Percentiles rank a stretch among this genome's conserved stretches.
phyloP scores from a whole-genome alignment of 2,329 filamentous ascomycete species.

The Fusarium sp. region DNA sequence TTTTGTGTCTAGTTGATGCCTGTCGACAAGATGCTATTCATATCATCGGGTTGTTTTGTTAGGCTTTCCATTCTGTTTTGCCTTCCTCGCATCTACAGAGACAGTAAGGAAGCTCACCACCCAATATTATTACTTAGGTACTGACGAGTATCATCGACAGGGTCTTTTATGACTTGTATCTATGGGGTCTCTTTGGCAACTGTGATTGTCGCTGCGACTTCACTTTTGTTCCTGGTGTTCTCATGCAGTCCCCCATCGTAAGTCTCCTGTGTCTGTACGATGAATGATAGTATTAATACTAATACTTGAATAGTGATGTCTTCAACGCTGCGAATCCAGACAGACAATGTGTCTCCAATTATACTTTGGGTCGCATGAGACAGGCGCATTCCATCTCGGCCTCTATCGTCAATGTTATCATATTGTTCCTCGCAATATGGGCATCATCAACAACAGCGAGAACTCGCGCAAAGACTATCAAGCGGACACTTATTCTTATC shows the following conservation, averaged over 20 bases:
- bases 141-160: neutral
- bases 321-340: constrained; percentile 28
- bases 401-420: constrained; percentile 50
- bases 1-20: constrained; percentile 19
- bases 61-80: constrained; percentile 40
- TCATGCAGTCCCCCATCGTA: constrained; percentile 39
- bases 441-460: constrained; percentile 52
- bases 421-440: constrained; percentile 53
- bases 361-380: constrained; percentile 47
- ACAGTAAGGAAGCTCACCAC: constrained; percentile 18
- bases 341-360: constrained; percentile 30
- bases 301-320: constrained; percentile 25
- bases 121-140: neutral
- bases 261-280: neutral
- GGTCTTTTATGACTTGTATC: constrained; percentile 25
- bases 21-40: constrained; percentile 35
- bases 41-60: constrained; percentile 36
- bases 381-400: constrained; percentile 48
- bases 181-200: constrained; percentile 26
- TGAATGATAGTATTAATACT: neutral
- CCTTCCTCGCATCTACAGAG: constrained; percentile 35
- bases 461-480: constrained; percentile 48
- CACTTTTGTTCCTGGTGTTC: constrained; percentile 39
- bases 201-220: constrained; percentile 15
- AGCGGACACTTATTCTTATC: constrained; percentile 52